A percentile compares a stretch with the other conserved stretches of the same genome.
These are phyloP conservation scores for Luvunga scandens DNA, from an alignment of 345 rosid genomes.

Conservation along the genomic window DNA sequence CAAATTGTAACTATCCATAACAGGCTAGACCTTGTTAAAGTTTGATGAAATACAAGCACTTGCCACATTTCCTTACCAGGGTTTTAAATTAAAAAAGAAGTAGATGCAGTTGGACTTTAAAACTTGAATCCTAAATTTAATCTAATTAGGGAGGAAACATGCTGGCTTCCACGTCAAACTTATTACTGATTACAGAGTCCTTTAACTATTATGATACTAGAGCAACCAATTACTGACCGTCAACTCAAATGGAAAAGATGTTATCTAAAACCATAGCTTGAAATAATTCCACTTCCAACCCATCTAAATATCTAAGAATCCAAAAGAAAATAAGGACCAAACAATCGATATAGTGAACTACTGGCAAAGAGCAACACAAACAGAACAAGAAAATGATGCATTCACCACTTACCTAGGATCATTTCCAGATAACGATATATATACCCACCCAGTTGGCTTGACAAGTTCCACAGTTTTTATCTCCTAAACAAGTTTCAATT, in stretches of 20 bases:
- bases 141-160: neutral
- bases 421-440: slow-evolving; percentile 34
- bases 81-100: too few species aligned
- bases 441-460: too few species aligned
- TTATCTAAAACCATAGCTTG: neutral
- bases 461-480: slow-evolving; percentile 77
- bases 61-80: too few species aligned
- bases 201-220: neutral
- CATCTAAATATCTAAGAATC: neutral
- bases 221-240: neutral
- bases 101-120: too few species aligned
- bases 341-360: neutral
- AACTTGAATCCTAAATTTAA: neutral
- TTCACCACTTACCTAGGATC: slow-evolving; percentile 65
- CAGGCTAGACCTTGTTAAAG: too few species aligned
- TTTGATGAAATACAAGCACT: too few species aligned
- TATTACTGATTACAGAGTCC: neutral
- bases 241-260: neutral
- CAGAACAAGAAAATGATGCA: neutral
- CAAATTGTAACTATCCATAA: too few species aligned
- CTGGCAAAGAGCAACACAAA: neutral
- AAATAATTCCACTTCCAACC: neutral
- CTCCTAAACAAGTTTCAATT: slow-evolving; percentile 46
- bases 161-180: neutral
- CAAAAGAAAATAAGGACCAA: neutral